A percentile compares a stretch with the other conserved stretches of the same genome.
phyloP scores from a whole-genome alignment of 805 yeast species.

The Wickerhamomyces bisporus region DNA sequence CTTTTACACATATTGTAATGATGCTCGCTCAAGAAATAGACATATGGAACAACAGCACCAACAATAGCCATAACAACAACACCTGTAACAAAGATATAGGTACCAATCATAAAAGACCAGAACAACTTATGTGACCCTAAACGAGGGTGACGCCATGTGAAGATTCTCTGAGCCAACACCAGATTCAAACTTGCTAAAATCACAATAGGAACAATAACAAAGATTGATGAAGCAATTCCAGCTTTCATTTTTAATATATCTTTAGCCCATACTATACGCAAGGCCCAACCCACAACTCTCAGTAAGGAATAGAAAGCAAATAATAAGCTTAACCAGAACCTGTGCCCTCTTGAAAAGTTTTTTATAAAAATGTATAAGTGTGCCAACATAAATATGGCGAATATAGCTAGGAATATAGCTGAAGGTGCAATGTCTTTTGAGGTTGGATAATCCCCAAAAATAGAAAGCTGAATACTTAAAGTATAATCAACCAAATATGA shows the following conservation, averaged over 20 bases:
- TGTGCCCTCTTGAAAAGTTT: slow-evolving; percentile 52
- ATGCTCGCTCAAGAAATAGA: slow-evolving; percentile 43
- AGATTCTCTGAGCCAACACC: slow-evolving; percentile 65
- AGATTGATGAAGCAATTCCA: slow-evolving; percentile 55
- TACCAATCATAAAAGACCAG: slow-evolving; percentile 42
- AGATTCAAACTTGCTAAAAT: slow-evolving; percentile 54
- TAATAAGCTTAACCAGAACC: slow-evolving; percentile 50
- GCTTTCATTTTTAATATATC: slow-evolving; percentile 38
- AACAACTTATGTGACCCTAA: slow-evolving; percentile 51
- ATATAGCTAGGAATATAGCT: slow-evolving; percentile 51
- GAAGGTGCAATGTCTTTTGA: slow-evolving; percentile 53
- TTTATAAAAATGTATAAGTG: slow-evolving; percentile 42
- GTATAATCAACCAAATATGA: slow-evolving; percentile 31
- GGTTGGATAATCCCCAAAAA: slow-evolving; percentile 63
- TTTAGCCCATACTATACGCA: slow-evolving; percentile 57
- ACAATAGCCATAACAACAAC: slow-evolving; percentile 65
- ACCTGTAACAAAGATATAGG: slow-evolving; percentile 51
- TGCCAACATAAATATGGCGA: slow-evolving; percentile 40
- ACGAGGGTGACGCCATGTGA: slow-evolving; percentile 75
- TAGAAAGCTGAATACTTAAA: slow-evolving; percentile 36
- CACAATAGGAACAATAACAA: slow-evolving; percentile 54
- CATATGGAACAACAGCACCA: slow-evolving; percentile 56
- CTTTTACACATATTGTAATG: slow-evolving; percentile 47
- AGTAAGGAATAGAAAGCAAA: slow-evolving; percentile 48
- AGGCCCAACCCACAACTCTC: slow-evolving; percentile 53